Conservation (phyloP, 2,329 filamentous ascomycete species). For the Beauveria rudraprayagi region DNA sequence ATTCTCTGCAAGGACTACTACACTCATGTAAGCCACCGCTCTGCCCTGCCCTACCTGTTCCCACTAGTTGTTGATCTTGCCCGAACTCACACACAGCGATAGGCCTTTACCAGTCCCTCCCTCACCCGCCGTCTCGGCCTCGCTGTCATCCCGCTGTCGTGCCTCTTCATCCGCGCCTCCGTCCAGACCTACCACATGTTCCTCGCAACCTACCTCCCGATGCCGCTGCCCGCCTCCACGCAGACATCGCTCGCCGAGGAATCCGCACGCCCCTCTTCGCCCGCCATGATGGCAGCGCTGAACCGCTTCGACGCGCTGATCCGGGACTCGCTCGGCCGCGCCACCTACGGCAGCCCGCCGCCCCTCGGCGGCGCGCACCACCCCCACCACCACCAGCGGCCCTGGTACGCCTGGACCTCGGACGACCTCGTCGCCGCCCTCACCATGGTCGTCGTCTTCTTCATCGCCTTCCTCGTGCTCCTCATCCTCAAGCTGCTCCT, state of each 20-base stretch:
- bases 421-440: slow-evolving; percentile 67
- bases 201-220: slow-evolving; percentile 74
- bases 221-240: slow-evolving; percentile 57
- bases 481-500: slow-evolving; percentile 78
- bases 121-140: slow-evolving; percentile 83
- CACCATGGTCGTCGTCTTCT: slow-evolving; percentile 81
- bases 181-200: slow-evolving; percentile 99
- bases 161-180: slow-evolving; percentile 88
- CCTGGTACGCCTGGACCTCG: slow-evolving; percentile 51
- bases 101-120: slow-evolving; percentile 87
- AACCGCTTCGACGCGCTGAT: slow-evolving; percentile 70
- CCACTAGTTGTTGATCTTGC: not conserved
- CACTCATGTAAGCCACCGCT: slow-evolving; percentile 57
- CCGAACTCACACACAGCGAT: slow-evolving; percentile 13
- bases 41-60: not conserved
- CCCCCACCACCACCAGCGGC: slow-evolving; percentile 29
- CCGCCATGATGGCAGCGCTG: slow-evolving; percentile 67
- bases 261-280: slow-evolving; percentile 55
- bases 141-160: slow-evolving; percentile 85
- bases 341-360: slow-evolving; percentile 54
- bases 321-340: slow-evolving; percentile 66
- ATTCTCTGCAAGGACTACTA: slow-evolving; percentile 98
- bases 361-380: slow-evolving; percentile 18
- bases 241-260: slow-evolving; percentile 60
- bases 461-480: slow-evolving; percentile 76